A percentile compares a stretch with the other conserved stretches of the same genome.
These are phyloP conservation scores for Proliferodiscus dingleyae DNA, from an alignment of 2,329 filamentous ascomycete genomes.

Conservation along the genomic window DNA sequence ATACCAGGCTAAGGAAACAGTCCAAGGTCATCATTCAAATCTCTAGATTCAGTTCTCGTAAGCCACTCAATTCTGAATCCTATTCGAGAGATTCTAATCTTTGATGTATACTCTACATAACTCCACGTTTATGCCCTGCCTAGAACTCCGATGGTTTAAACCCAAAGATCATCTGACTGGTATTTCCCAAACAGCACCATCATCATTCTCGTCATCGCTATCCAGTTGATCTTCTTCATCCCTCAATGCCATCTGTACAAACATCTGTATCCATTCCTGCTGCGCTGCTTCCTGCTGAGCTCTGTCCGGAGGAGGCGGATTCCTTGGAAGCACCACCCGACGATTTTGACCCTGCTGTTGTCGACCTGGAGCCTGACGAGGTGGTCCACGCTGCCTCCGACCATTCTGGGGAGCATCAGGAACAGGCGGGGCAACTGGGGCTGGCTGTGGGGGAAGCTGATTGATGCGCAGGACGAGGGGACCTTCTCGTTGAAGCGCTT, in stretches of 20 bases:
- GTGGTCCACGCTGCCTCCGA: constrained; percentile 1
- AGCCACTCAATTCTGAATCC: too few relatives aligned
- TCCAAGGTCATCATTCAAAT: too few relatives aligned
- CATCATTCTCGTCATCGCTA: constrained; percentile 39
- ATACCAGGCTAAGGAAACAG: too few relatives aligned
- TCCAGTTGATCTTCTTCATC: constrained; percentile 32
- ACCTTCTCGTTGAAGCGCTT: constrained; percentile 27
- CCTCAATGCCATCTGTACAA: constrained; percentile 32
- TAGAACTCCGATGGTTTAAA: constrained; percentile 1
- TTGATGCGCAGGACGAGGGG: constrained; percentile 32
- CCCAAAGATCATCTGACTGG: constrained; percentile 28
- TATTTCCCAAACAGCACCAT: constrained; percentile 42
- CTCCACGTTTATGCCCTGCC: too few relatives aligned
- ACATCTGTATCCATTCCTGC: constrained; percentile 31
- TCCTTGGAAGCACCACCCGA: constrained; percentile 7
- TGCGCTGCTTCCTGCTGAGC: constrained; percentile 19
- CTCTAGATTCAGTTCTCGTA: too few relatives aligned
- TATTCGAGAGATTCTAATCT: too few relatives aligned
- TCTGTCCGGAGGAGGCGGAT: constrained; percentile 7
- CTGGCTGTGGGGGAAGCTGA: constrained; percentile 18
- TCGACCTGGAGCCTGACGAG: constrained; percentile 5
- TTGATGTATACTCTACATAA: too few relatives aligned
- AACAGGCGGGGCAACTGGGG: constrained; percentile 17
- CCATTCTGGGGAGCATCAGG: constrained; percentile 18
- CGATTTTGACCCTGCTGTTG: constrained; percentile 8